Conservation (phyloP, 768 basidiomycete species). For the Exidia glandulosa region DNA sequence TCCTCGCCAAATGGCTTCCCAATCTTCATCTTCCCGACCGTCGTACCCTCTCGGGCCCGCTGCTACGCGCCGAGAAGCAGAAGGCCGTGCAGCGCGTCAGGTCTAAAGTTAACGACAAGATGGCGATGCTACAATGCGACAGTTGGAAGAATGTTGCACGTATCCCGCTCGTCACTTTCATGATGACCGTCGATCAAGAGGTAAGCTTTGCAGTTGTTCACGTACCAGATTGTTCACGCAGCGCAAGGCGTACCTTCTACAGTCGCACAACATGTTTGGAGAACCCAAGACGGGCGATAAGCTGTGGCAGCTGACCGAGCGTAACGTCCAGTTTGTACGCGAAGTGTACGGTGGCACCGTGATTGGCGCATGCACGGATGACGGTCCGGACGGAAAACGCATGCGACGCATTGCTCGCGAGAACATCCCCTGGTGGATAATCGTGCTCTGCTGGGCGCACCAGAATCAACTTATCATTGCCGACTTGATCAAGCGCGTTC, state of each 20-base stretch:
- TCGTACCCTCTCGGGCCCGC: background rate
- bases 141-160: background rate
- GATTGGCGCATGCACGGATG: background rate
- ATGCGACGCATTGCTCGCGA: background rate
- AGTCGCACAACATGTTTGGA: background rate
- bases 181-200: background rate
- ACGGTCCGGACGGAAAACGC: background rate
- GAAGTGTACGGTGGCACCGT: background rate
- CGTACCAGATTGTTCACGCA: background rate
- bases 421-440: constrained; percentile 4
- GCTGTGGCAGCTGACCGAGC: background rate
- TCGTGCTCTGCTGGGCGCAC: constrained; percentile 17
- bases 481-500: constrained; percentile 17
- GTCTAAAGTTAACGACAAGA: background rate
- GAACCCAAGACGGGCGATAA: background rate
- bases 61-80: background rate
- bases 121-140: background rate
- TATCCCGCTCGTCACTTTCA: background rate
- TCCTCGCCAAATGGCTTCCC: background rate
- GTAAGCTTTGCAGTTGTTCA: background rate
- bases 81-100: background rate
- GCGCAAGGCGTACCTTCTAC: background rate
- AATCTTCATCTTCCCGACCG: background rate
- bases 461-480: constrained; percentile 27
- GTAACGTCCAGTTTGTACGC: background rate